Base-by-base conservation (phyloP, 1,139 yeast genomes). In the Yamadazyma pseudoaaseri region DNA sequence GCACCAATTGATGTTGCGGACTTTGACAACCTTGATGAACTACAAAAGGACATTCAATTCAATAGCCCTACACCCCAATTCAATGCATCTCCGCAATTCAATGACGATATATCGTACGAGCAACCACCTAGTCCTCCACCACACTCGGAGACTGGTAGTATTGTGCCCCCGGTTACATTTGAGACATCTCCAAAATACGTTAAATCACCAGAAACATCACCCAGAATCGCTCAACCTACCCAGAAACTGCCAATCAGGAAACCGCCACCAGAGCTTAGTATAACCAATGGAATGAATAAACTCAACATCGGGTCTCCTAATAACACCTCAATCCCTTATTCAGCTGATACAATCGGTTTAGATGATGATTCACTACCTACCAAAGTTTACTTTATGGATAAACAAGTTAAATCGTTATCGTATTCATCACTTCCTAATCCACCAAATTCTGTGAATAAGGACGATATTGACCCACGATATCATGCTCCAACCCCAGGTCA, bases 401-500 rank as follows among this genome's bases (percentile, higher is more conserved):
- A 64, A 36, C 69, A 51, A 28, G 62, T 64, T 7, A 52, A 58
- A 36, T 55, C 68, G 6, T 47, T 66, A 30, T 51, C 57, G 20
- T 39, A 45, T 38, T 38, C 53, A 26, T 47, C 54, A 10, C 38
- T 53, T 13, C 42, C 42, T 14, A 43, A 36, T 24, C 50, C 48
- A 2, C 48, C 52, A 7, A 53, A 49, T 23, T 36, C 41, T 11
- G 33, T 52, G 13, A 51, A 57, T 26, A 53, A 54, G 1, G 56
- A 68, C 39, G 74, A 69, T 36, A 64, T 70, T 4, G 70, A 69
- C 41, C 73, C 76, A 1, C 55, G 55, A 37, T 67, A 54, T 43
- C 64, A 66, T 43, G 76, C 77, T 2, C 77, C 77, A 3, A 60
- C 72, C 1, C 78, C 77, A 2, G 54, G 59, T 16, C 73, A 66